phyloP scores from a whole-genome alignment of 352 stramenopile genomes.

The Globisporangium barbulae region DNA sequence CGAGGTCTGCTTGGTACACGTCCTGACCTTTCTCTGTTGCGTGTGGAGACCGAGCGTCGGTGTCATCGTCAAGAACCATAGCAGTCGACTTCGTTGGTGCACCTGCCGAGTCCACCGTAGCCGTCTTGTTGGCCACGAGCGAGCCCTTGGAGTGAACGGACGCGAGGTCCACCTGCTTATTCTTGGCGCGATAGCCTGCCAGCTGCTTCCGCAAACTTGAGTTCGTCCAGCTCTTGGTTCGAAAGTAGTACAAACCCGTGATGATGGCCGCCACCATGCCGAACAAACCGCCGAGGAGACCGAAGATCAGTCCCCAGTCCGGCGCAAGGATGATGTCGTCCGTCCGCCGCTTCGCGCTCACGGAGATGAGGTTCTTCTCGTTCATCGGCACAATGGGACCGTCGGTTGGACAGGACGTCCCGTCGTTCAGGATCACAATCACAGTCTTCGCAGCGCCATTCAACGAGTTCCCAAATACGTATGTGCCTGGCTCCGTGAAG shows the following conservation, averaged over 20 bases:
- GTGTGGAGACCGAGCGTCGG: background rate
- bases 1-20: constrained; percentile 52
- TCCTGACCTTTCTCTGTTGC: background rate
- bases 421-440: constrained; percentile 78
- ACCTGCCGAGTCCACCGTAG: background rate
- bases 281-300: constrained; percentile 72
- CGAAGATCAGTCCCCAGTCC: constrained; percentile 84
- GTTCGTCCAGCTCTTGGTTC: constrained; percentile 75
- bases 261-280: constrained; percentile 75
- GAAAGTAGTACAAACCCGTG: constrained; percentile 78
- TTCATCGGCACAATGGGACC: constrained; percentile 80
- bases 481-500: constrained; percentile 80
- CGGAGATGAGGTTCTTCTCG: constrained; percentile 83
- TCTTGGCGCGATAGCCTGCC: constrained; percentile 46
- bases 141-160: constrained; percentile 73
- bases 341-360: constrained; percentile 73
- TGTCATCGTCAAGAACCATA: constrained; percentile 9
- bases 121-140: constrained; percentile 36
- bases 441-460: constrained; percentile 67
- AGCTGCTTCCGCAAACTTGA: constrained; percentile 27
- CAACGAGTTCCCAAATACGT: constrained; percentile 87
- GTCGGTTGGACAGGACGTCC: constrained; percentile 73
- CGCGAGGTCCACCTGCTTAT: constrained; percentile 49
- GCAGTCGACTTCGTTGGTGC: background rate
- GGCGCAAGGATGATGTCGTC: constrained; percentile 86